Base-by-base conservation (phyloP, 768 basidiomycete genomes). In the Phlebiopsis gigantea region DNA sequence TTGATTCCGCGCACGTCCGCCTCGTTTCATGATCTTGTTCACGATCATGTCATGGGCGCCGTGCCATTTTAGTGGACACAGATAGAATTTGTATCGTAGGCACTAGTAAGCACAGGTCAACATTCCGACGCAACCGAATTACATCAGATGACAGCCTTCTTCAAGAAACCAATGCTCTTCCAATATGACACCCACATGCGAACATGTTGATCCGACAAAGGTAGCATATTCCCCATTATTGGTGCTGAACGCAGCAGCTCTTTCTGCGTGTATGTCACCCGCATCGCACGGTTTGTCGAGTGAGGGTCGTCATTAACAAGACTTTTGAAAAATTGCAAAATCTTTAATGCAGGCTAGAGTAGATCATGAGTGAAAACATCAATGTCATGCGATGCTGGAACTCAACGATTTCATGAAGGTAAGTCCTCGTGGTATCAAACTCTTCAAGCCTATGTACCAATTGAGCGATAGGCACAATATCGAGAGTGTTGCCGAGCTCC, bases 301-400 rank as follows among this genome's bases (percentile, higher is more conserved):
- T 8, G n/a, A 21, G 10, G 1, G n/a, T 21, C n/a, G 1, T 2
- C 7, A 10, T 21, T 21, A 2, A 21, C 50, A 8, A 56, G 15
- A 4, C 28, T 19, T 5, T 41, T 48, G 53, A 61, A 56, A 44
- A 61, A 61, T 9, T 21, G 24, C 15, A 61, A 19, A 6, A 61
- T 42, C 28, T 61, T 61, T 30, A 61, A 44, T 2, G 57, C 60
- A 26, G 60, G 60, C 60, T 61, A 42, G 25, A 19, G 19, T 9
- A 45, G 41, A 43, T 19, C 25, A 53, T 24, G 31, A 28, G 34
- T 47, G 12, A 22, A 4, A 30, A 3, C 15, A 15, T 21, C 31
- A 25, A 45, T 12, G 8, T 9, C 17, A 8, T 19, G 21, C 25
- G 14, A 14, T 21, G 15, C 4, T 4, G 17, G 25, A 50, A 9